These are phyloP conservation scores for Strobilomyces dryophilus DNA, from an alignment of 768 basidiomycete species.

Conservation along the genomic window DNA sequence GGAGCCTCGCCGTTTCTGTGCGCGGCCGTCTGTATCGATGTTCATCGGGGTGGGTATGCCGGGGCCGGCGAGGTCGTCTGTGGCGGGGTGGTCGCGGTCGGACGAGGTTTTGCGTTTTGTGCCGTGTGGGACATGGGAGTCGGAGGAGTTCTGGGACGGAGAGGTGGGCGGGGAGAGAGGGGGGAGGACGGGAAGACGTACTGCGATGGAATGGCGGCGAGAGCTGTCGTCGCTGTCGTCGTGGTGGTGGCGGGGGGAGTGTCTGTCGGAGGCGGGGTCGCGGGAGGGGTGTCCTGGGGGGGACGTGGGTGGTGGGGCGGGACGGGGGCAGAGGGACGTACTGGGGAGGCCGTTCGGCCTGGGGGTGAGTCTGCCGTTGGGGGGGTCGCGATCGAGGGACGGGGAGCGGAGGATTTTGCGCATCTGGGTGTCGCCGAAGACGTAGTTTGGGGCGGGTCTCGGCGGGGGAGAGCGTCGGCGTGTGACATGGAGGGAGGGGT, in stretches of 20 bases:
- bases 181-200: conserved; percentile 31
- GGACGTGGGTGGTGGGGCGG: conserved; percentile 12
- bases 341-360: conserved; percentile 21
- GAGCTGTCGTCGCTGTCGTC: conserved; percentile 63
- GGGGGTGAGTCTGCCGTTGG: conserved; percentile 16
- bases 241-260: conserved; percentile 32
- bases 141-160: conserved; percentile 31
- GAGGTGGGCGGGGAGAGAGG: neutral
- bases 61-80: conserved; percentile 63
- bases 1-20: conserved; percentile 81
- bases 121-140: conserved; percentile 49
- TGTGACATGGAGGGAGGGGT: conserved; percentile 70
- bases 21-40: conserved; percentile 59
- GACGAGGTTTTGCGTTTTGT: conserved; percentile 82
- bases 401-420: conserved; percentile 61
- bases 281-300: conserved; percentile 24
- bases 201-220: conserved; percentile 69
- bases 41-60: conserved; percentile 60
- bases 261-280: conserved; percentile 28
- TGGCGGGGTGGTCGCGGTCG: conserved; percentile 51
- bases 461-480: conserved; percentile 26
- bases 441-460: conserved; percentile 58
- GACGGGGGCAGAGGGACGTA: conserved; percentile 17
- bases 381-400: conserved; percentile 39
- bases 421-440: conserved; percentile 59